Evolutionary conservation across 2,329 filamentous ascomycete genomes (phyloP), one percentile per base, ranked within the genome.

Genomic region (Colletotrichum somersetense): DNA sequence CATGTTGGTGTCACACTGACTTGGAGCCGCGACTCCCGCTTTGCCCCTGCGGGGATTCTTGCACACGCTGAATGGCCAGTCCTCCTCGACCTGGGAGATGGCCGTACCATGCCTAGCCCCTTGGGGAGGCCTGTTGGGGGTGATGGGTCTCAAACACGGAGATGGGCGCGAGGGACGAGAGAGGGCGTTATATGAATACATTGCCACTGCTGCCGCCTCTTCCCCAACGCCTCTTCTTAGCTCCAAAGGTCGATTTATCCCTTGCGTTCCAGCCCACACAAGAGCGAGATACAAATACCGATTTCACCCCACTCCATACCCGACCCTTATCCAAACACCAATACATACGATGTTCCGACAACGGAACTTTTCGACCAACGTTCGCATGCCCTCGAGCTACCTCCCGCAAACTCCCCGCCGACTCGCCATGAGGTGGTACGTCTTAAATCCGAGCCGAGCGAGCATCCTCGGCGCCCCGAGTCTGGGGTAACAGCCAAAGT

Each of bases 351-450:
- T 74, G 73, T 69, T 66, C 61, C 61, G 55, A 26, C 70, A 77
- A 1, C 76, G 79, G 68, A 71, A 74, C 57, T 81, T 82, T 75
- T 80, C 81, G 56, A 79, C 80, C 33, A 77, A 80, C 33, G 79
- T 80, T 46, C 79, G 76, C 58, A 78, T 80, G 53, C 78, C 81
- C 66, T 79, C 79, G 38, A 78, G 74, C 74, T 77, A 79, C 75
- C 77, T 81, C 64, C 70, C 80, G 58, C 78, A 77, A 57, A 79
- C 78, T 44, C 76, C 78, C 11, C 75, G 76, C 55, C 76, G 76
- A 48, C 73, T 78, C 62, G 78, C 78, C 62, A 77, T 78, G 64
- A 75, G 76, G 78, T 78, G 80, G 80, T 83, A 77, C 66, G 77
- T 76, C 20, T 50, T 62, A 48, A 40, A 23, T 52, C 56, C 33